Base-by-base conservation (phyloP, 2,329 filamentous ascomycete genomes). In the Epichloe hybrida region DNA sequence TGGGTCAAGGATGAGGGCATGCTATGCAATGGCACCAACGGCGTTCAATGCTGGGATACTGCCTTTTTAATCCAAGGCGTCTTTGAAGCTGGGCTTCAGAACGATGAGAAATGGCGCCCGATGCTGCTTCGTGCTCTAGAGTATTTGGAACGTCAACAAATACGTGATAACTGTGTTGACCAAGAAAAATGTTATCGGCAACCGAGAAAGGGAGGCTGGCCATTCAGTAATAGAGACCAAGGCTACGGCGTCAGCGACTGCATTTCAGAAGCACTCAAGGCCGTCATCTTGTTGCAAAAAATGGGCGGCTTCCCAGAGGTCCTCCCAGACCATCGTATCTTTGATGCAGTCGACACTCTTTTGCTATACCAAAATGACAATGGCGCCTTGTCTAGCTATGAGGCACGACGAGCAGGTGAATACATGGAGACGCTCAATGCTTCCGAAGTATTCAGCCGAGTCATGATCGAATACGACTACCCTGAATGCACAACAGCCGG, bases 381-480 rank as follows among this genome's bases (percentile, higher is more conserved):
- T 11, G 90, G 90, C 21, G 93, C 88, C 3, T 91, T 89, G 62
- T 86, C 88, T 0, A 93, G 88, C 15, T 98, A 98, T 64, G 93
- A 98, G 63, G 79, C 79, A 2, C 84, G 84, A 1, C 81, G 93
- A 27, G 91, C 85, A 2, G 84, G 86, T 9, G 76, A 86, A 57
- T 79, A 78, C 57, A 66, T 97, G 57, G 93, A 98, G 66, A 76
- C 83, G 64, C 77, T 98, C 42, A 98, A 98, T 61, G 91, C 91
- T 0, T 93, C 93, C 1, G 93, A 98, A 65, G 90, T 98, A 0
- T 98, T 98, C 66, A 90, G 88, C 13, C 79, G 83, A 20, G 98
- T 98, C 69, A 98, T 98, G 93, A 84, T 98, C 50, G 91, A 97
- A 63, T 98, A 98, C 65, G 88, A 95, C 65, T 97, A 98, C 62